A percentile compares a stretch with the other conserved stretches of the same genome.
Evolutionary conservation across 1,284 basidiomycete species (phyloP).

Genomic region (Agroathelia rolfsii): DNA sequence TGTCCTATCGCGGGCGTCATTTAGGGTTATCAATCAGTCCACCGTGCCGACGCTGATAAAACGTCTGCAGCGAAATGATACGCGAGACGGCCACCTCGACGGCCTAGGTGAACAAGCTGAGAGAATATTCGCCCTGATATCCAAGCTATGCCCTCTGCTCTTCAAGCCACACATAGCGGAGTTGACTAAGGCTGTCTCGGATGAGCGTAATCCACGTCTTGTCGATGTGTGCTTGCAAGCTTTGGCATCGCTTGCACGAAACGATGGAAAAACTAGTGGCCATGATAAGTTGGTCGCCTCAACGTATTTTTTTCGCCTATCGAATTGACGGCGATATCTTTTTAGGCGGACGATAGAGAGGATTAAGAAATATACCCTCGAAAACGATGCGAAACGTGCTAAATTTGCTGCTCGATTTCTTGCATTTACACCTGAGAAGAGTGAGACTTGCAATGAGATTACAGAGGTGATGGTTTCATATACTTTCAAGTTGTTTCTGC

Average conservation of each 20-base stretch:
- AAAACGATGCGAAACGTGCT: slow-evolving; percentile 59
- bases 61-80: slow-evolving; percentile 44
- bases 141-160: slow-evolving; percentile 71
- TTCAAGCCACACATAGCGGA: slow-evolving; percentile 69
- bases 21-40: slow-evolving; percentile 76
- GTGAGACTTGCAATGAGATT: slow-evolving; percentile 41
- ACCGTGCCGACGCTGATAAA: slow-evolving; percentile 74
- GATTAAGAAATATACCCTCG: slow-evolving; percentile 49
- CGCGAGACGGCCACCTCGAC: no score
- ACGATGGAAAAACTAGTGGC: slow-evolving; percentile 46
- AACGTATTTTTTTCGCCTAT: no score
- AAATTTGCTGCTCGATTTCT: slow-evolving; percentile 85
- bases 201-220: slow-evolving; percentile 47
- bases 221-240: slow-evolving; percentile 70
- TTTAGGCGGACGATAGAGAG: slow-evolving; percentile 58
- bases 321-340: no score
- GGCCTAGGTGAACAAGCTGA: slow-evolving; percentile 35
- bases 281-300: slow-evolving; percentile 68
- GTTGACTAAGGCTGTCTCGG: slow-evolving; percentile 61
- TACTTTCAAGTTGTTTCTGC: slow-evolving; percentile 5
- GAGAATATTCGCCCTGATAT: slow-evolving; percentile 49
- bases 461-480: slow-evolving; percentile 70
- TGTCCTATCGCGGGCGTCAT: slow-evolving; percentile 63
- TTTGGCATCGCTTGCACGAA: slow-evolving; percentile 55
- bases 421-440: slow-evolving; percentile 45